Conservation (phyloP, 2,329 filamentous ascomycete species). For the Fusarium austroafricanum region DNA sequence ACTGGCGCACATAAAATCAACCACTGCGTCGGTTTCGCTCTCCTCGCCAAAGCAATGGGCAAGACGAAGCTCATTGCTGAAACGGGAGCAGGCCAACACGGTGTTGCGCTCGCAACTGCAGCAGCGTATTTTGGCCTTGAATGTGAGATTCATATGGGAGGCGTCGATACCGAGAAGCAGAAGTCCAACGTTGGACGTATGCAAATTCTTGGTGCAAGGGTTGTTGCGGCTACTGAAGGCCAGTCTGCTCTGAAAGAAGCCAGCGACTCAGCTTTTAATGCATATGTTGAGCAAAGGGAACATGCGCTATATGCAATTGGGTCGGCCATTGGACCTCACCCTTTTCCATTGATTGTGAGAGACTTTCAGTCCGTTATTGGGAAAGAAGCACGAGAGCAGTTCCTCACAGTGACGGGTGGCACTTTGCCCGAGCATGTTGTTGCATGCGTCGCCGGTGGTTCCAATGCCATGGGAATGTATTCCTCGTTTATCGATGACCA, state of each 20-base stretch:
- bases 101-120: slow-evolving; percentile 16
- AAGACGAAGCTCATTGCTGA: slow-evolving; percentile 12
- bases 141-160: slow-evolving; percentile 15
- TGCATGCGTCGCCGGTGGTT: slow-evolving; percentile 17
- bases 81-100: slow-evolving; percentile 14
- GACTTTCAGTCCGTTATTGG: slow-evolving; percentile 23
- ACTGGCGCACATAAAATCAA: slow-evolving; percentile 19
- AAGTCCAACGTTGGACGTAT: slow-evolving; percentile 17
- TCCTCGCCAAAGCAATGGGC: slow-evolving; percentile 13
- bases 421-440: neutral
- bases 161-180: slow-evolving; percentile 5
- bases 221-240: neutral
- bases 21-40: slow-evolving; percentile 16
- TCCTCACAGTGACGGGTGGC: neutral
- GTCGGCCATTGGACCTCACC: slow-evolving; percentile 9
- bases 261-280: slow-evolving; percentile 12
- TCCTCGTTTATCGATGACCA: slow-evolving; percentile 6
- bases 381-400: slow-evolving; percentile 1
- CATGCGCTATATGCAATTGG: slow-evolving; percentile 13
- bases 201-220: neutral
- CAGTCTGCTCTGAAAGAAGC: slow-evolving; percentile 19
- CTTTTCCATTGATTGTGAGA: slow-evolving; percentile 7
- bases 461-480: slow-evolving; percentile 10
- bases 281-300: neutral
- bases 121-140: slow-evolving; percentile 5